Evolutionary conservation across 108 stramenopile genomes (phyloP), one percentile per base, ranked within the genome.

Genomic region (Pseudonitzschia pungens): DNA sequence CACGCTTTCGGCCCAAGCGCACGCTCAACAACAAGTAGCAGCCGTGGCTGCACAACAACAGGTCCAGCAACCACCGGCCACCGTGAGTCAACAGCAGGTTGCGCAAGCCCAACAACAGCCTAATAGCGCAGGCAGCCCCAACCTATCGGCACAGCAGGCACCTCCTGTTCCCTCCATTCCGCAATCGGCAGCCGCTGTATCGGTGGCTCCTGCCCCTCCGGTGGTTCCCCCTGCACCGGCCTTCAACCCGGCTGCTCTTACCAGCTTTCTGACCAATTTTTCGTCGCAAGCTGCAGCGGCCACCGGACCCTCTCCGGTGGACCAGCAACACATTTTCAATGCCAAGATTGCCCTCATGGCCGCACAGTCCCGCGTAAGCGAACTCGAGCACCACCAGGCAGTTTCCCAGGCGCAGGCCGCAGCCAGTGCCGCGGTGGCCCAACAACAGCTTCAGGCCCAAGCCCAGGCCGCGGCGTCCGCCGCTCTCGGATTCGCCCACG

Each of bases 291-390:
- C 40, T 4, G 60, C 27, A 14, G 42, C 64, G 0, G 43, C 66
- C 21, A 20, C 26, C 42, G 43, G 40, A 15, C 3, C 66, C 5
- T n/a, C 21, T 14, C 28, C 65, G 28, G 65, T 27, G 20, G 43
- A 67, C 40, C 43, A 44, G 16, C 45, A 67, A 16, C 42, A 50
- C 28, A 40, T 67, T 11, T 48, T 67, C 24, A 67, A 67, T 18
- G 66, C 66, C 44, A 67, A 67, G 44, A 48, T 67, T 15, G 44
- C 66, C 15, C 22, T 67, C 5, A 67, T 67, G 66, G 66, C 66
- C 12, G 66, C 66, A 48, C 66, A 67, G 44, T 48, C 43, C 8
- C 66, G 66, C 4, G 24, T 67, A 27, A 67, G 44, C 44, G 66
- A 67, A 28, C 16, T 67, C 15, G 66, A 67, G 28, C 31, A 67